These are phyloP conservation scores for Aphanomyces invadans DNA, from an alignment of 352 stramenopile species.

Conservation along the genomic window DNA sequence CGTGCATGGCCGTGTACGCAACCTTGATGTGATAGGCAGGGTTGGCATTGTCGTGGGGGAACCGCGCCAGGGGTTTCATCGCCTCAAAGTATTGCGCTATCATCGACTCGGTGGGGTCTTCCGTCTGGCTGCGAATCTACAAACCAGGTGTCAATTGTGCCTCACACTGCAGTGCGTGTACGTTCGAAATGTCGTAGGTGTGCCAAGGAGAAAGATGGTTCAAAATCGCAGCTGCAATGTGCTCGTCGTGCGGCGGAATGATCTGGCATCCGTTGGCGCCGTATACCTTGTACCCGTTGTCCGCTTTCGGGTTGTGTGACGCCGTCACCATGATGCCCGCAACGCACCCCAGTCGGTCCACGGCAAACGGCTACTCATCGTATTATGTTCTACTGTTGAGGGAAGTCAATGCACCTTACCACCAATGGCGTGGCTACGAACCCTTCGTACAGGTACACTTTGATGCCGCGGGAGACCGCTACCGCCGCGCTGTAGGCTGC, in stretches of 20 bases:
- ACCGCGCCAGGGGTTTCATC: slow-evolving; percentile 46
- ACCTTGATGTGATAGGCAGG: slow-evolving; percentile 64
- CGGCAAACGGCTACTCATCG: slow-evolving; percentile 59
- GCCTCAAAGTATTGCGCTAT: slow-evolving; percentile 58
- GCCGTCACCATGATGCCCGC: slow-evolving; percentile 93
- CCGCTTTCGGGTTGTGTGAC: slow-evolving; percentile 97
- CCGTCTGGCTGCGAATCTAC: slow-evolving; percentile 37
- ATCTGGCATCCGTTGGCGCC: slow-evolving; percentile 95
- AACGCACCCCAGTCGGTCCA: slow-evolving; percentile 68
- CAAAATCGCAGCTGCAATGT: slow-evolving; percentile 87
- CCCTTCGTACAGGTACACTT: slow-evolving; percentile 85
- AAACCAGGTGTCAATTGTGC: slow-evolving; percentile 11
- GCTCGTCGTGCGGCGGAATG: slow-evolving; percentile 91
- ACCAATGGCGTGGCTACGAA: slow-evolving; percentile 96
- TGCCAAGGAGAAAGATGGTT: slow-evolving; percentile 87
- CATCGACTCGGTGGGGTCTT: slow-evolving; percentile 64
- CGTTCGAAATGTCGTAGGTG: slow-evolving; percentile 44
- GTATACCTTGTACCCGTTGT: slow-evolving; percentile 99
- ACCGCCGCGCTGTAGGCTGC: slow-evolving; percentile 78
- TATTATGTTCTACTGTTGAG: too few species aligned
- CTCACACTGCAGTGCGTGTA: slow-evolving; percentile 13
- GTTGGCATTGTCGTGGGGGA: slow-evolving; percentile 48
- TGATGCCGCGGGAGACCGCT: slow-evolving; percentile 70
- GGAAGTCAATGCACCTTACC: slow-evolving; percentile 28
- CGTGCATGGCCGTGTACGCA: slow-evolving; percentile 98